phyloP scores from a whole-genome alignment of 116 monocot species.

The Zostera marina region DNA sequence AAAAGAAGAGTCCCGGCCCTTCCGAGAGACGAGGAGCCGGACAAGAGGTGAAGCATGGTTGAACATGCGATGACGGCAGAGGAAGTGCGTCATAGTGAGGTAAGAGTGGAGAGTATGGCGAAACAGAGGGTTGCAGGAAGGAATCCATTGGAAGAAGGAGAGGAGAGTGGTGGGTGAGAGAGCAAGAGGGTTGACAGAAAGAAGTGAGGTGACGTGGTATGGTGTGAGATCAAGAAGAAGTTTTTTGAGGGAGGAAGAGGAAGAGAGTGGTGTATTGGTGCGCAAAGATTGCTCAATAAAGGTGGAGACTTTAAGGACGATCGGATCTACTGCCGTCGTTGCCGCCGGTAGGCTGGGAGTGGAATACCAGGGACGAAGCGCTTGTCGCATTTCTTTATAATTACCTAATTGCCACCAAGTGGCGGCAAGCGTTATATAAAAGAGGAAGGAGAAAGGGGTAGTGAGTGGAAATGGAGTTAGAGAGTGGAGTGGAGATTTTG shows the following conservation, averaged over 20 bases:
- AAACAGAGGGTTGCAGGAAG: conserved; percentile 25
- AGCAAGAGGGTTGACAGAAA: conserved; percentile 21
- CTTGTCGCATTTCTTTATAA: too few species aligned
- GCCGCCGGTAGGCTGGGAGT: too few species aligned
- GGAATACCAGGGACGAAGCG: too few species aligned
- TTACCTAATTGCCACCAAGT: too few species aligned
- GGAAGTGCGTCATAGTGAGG: conserved; percentile 54
- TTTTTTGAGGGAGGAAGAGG: conserved; percentile 26
- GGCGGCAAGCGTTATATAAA: too few species aligned
- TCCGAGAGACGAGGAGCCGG: conserved; percentile 45
- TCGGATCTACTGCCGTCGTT: neutral
- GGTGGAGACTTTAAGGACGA: conserved; percentile 11
- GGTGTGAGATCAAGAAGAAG: conserved; percentile 41
- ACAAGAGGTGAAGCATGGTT: conserved; percentile 33
- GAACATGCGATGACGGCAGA: conserved; percentile 24
- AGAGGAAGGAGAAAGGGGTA: too few species aligned
- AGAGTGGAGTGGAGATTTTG: too few species aligned
- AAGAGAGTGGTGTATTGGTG: conserved; percentile 10
- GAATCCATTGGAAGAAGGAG: conserved; percentile 31
- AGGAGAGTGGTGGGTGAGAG: conserved; percentile 34
- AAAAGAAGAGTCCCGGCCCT: conserved; percentile 34
- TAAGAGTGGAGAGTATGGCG: conserved; percentile 52
- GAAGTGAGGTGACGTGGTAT: conserved; percentile 29
- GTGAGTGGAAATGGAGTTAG: too few species aligned
- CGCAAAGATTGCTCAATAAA: conserved; percentile 6